Evolutionary conservation across 441 rosid species (phyloP), one percentile per base, ranked within the genome.

Genomic region (Brassica balearica): DNA sequence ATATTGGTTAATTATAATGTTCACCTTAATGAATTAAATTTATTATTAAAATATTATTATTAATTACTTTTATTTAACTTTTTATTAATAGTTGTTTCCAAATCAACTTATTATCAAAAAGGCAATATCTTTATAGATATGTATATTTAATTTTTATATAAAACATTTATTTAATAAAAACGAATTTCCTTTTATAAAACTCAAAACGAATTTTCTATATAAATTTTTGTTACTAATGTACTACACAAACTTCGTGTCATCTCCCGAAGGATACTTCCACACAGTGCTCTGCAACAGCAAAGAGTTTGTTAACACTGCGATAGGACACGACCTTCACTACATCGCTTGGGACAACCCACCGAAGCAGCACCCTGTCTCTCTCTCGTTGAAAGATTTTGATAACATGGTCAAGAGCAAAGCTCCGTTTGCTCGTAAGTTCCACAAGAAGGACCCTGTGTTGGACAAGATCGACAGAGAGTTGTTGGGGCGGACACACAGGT

Each of bases 381-480:
- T 64, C 68, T 64, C 68, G n/a, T 32, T 32, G 68, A 32, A 32
- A 2, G 68, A 64, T 15, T 64, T 64, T 8, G 68, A 64, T 0
- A 64, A 64, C 11, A 64, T 64, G 68, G 68, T 64, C 23, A 64
- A 64, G 68, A 64, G 68, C 48, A 64, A 4, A 8, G 68, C 68
- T 34, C 68, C 68, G 20, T 64, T 64, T 9, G 68, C 68, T 7
- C 68, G 68, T 8, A 64, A 64, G 68, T 64, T 64, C 23, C 68
- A 64, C 8, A 64, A 64, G 68, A 64, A 64, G 14, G 68, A 64
- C 17, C 94, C 88, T 0, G 92, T 89, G 68, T 82, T 93, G 29
- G 95, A 93, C 87, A 92, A 88, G 89, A 93, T 95, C 7, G 99
- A 95, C 67, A 85, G 82, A 77, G 97, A 95, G 82, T 85, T 93